Conservation (phyloP, 2,329 filamentous ascomycete species). For the Cladosporium sp. region DNA sequence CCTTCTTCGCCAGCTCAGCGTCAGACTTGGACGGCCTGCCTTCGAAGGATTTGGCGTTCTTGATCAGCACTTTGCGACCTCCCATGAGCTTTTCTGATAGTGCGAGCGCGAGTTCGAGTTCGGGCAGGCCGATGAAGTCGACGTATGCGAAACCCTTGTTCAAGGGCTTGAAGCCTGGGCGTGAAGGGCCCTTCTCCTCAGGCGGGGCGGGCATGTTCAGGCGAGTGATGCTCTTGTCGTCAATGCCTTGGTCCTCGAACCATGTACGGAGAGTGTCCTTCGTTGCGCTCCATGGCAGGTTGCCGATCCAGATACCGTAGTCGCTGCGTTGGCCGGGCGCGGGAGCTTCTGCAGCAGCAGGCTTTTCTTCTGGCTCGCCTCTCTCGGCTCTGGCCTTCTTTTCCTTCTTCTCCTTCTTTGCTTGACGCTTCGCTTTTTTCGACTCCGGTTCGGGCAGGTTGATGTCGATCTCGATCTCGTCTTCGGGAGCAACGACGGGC, state of each 20-base stretch:
- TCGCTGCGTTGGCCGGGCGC: conserved; percentile 61
- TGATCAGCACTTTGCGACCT: conserved; percentile 84
- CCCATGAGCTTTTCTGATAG: conserved; percentile 80
- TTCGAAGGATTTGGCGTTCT: conserved; percentile 85
- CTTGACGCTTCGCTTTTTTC: conserved; percentile 84
- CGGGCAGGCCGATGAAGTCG: conserved; percentile 72
- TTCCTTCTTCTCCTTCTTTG: conserved; percentile 73
- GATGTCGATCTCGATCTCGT: conserved; percentile 83
- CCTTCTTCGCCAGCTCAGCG: conserved; percentile 32
- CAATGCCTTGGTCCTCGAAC: conserved; percentile 67
- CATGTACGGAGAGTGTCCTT: conserved; percentile 74
- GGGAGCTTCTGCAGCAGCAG: conserved; percentile 24
- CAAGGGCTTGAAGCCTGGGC: conserved; percentile 53
- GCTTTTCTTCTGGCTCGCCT: conserved; percentile 20
- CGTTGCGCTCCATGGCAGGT: conserved; percentile 80
- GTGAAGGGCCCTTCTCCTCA: conserved; percentile 27
- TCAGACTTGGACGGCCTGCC: conserved; percentile 62
- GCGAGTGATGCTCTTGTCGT: conserved; percentile 72
- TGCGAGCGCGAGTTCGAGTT: conserved; percentile 74
- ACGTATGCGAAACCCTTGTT: conserved; percentile 98
- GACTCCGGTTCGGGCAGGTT: conserved; percentile 88
- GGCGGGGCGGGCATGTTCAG: conserved; percentile 71
- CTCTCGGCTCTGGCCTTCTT: conserved; percentile 26
- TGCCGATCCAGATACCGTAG: conserved; percentile 93
- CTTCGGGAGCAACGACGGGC: conserved; percentile 42